Evolutionary conservation across 345 rosid species (phyloP).

Genomic region (Eucalyptus virginea): DNA sequence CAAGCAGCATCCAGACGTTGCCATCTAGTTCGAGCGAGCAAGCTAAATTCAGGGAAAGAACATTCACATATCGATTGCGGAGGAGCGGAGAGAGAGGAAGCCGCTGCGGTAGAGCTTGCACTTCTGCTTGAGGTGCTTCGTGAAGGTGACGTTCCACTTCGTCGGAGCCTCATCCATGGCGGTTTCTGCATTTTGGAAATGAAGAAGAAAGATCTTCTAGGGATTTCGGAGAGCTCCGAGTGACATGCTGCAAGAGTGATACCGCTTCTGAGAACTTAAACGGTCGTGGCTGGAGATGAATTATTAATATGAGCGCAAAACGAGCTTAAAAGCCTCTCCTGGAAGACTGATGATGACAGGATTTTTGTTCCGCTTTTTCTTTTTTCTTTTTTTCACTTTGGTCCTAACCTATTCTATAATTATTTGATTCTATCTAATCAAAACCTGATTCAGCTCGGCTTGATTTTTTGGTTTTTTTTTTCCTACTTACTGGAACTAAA

Average conservation of each 20-base stretch:
- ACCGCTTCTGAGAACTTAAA: too few species aligned
- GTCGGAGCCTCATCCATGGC: neutral
- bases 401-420: too few species aligned
- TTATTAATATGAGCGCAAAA: neutral
- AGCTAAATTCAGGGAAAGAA: neutral
- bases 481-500: too few species aligned
- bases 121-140: conserved; percentile 76
- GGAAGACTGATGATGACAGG: neutral
- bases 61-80: neutral
- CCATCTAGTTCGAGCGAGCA: neutral
- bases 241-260: too few species aligned
- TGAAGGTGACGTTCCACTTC: conserved; percentile 74
- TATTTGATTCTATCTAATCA: too few species aligned
- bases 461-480: too few species aligned
- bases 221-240: neutral
- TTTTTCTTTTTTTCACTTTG: too few species aligned
- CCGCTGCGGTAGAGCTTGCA: conserved; percentile 75
- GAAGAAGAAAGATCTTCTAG: neutral
- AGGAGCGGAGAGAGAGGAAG: conserved; percentile 34
- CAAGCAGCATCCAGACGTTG: neutral
- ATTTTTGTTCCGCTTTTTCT: neutral
- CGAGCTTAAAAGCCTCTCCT: neutral
- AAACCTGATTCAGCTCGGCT: too few species aligned
- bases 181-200: accelerated
- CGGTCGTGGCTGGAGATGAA: neutral